Evolutionary conservation across 805 yeast species (phyloP).

Genomic region (Kregervanrija fluxuum): DNA sequence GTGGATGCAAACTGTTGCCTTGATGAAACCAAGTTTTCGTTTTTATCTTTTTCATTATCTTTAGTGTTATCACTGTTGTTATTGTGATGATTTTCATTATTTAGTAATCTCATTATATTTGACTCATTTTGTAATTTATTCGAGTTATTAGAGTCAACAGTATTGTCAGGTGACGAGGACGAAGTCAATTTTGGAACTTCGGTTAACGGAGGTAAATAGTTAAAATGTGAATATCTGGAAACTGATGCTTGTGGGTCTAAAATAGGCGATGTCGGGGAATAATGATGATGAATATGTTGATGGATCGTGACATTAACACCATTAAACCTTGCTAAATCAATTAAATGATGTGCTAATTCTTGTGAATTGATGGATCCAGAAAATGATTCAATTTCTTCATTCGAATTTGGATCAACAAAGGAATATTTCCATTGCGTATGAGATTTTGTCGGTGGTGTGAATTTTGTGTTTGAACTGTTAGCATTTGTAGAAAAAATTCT

Average conservation of each 20-base stretch:
- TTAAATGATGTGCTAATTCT: conserved; percentile 47
- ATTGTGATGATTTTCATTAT: conserved; percentile 20
- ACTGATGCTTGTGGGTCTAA: conserved; percentile 47
- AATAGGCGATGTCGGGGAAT: conserved; percentile 37
- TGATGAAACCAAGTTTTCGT: conserved; percentile 1
- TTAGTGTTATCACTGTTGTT: not conserved
- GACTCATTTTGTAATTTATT: conserved; percentile 25
- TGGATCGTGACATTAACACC: conserved; percentile 63
- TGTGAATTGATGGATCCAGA: conserved; percentile 45
- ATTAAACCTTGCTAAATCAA: conserved; percentile 52
- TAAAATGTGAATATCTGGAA: conserved; percentile 62
- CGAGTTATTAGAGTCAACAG: conserved; percentile 18
- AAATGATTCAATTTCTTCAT: conserved; percentile 35
- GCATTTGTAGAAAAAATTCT: too few relatives aligned
- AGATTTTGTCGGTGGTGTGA: conserved; percentile 20
- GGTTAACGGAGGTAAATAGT: conserved; percentile 62
- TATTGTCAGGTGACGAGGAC: conserved; percentile 38
- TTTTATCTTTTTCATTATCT: not conserved
- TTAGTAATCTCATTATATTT: conserved; percentile 39
- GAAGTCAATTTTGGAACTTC: conserved; percentile 66
- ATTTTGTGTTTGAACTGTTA: not conserved
- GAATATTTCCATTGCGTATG: conserved; percentile 59
- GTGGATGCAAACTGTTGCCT: conserved; percentile 11
- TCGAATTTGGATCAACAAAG: conserved; percentile 36
- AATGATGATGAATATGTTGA: conserved; percentile 82